Evolutionary conservation across 768 basidiomycete genomes (phyloP).

Genomic region (Boletus insuetus): DNA sequence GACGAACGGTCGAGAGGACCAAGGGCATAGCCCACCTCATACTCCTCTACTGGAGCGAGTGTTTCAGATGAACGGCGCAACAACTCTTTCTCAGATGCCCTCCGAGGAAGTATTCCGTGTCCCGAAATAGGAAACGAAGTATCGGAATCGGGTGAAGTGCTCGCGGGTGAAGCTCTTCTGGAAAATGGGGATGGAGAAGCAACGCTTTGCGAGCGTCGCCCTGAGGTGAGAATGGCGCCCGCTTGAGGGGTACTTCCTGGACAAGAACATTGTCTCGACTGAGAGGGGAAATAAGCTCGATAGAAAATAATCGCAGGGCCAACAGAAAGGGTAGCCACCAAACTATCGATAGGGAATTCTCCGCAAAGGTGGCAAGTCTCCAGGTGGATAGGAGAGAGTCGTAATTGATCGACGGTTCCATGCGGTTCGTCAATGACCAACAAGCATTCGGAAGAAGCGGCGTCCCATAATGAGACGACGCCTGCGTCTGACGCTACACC

Average conservation of each 20-base stretch:
- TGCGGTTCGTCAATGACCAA: conserved; percentile 57
- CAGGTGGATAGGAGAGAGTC: conserved; percentile 51
- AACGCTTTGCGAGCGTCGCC: conserved; percentile 58
- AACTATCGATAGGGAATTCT: conserved; percentile 61
- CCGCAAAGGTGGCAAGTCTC: conserved; percentile 71
- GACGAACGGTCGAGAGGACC: conserved; percentile 37
- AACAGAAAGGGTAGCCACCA: conserved; percentile 66
- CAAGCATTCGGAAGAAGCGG: conserved; percentile 59
- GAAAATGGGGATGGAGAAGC: conserved; percentile 45
- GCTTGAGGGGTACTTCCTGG: conserved; percentile 46
- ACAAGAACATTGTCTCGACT: conserved; percentile 67
- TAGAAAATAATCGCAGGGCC: conserved; percentile 62
- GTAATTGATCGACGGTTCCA: conserved; percentile 58
- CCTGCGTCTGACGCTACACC: conserved; percentile 65
- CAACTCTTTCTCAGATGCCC: conserved; percentile 66
- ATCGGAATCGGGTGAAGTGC: conserved; percentile 38
- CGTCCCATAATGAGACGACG: conserved; percentile 75
- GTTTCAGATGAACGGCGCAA: conserved; percentile 49
- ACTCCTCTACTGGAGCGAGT: conserved; percentile 38
- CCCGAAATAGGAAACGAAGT: conserved; percentile 73
- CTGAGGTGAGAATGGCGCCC: conserved; percentile 44
- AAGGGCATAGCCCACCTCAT: conserved; percentile 24
- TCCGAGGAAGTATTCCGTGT: conserved; percentile 73
- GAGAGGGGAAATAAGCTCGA: conserved; percentile 56
- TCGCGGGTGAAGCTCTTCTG: conserved; percentile 47